These are phyloP conservation scores for Teunomyces barrocoloradensis DNA, from an alignment of 805 yeast species.

Conservation along the genomic window DNA sequence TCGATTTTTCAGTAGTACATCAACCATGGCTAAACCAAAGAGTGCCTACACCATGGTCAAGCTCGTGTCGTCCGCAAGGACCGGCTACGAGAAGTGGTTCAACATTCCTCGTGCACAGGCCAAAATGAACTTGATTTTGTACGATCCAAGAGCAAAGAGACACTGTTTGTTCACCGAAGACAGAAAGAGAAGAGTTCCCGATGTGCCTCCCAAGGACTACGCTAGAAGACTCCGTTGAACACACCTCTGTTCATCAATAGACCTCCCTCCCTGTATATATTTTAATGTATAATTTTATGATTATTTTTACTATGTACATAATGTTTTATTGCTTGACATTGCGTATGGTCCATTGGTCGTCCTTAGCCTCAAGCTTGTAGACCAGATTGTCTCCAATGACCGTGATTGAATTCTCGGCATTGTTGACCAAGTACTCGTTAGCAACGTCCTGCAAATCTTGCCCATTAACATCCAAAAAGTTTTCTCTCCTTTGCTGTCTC, in stretches of 20 bases:
- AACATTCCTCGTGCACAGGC: constrained; percentile 80
- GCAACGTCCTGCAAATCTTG: constrained; percentile 63
- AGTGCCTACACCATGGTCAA: constrained; percentile 80
- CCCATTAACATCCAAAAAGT: constrained; percentile 62
- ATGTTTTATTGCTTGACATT: constrained; percentile 1
- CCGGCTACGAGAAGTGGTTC: constrained; percentile 83
- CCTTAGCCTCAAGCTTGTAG: constrained; percentile 18
- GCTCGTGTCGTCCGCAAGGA: constrained; percentile 83
- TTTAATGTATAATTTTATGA: neutral
- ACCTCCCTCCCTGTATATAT: neutral
- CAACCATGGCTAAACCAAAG: constrained; percentile 48
- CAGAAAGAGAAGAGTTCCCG: constrained; percentile 78
- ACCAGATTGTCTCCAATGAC: constrained; percentile 45
- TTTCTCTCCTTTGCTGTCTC: constrained; percentile 77
- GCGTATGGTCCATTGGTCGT: constrained; percentile 17
- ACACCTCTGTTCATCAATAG: neutral
- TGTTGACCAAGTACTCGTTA: constrained; percentile 55
- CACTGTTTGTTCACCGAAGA: constrained; percentile 89
- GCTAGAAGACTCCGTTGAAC: constrained; percentile 13
- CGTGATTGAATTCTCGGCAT: constrained; percentile 27
- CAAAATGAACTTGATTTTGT: constrained; percentile 63
- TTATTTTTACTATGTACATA: neutral
- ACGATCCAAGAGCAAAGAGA: constrained; percentile 59
- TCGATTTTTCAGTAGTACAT: neutral
- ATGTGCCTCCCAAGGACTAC: constrained; percentile 37